Base-by-base conservation (phyloP, 352 stramenopile genomes). In the Pythium pyrilobum region DNA sequence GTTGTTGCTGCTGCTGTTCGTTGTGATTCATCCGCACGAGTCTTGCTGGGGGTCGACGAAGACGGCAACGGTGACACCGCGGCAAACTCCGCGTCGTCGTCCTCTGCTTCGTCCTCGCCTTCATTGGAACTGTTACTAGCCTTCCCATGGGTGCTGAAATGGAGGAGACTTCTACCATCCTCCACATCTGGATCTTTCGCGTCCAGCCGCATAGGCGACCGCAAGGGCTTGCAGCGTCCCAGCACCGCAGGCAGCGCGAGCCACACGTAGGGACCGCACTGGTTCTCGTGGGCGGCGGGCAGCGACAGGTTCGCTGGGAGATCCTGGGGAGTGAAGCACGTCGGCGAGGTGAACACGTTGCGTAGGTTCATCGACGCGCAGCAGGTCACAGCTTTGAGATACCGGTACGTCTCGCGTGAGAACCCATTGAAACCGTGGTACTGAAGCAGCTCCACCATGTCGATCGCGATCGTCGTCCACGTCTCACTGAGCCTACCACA, bases 381-480 rank as follows among this genome's bases (percentile, higher is more conserved):
- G 39, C 87, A 50, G 20, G 74, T 85, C 25, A 89, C 66, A 7
- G 67, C 70, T 67, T 88, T 89, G n/a, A 91, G 64, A 32, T 84
- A 69, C 13, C 63, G 72, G 45, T 78, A 89, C 5, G 52, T 58
- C 33, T 91, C 77, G 39, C 80, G 63, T 20, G 63, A 71, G 55
- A 89, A 84, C 40, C 81, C 76, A 36, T 87, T 87, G 55, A 84
- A 87, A 2, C 71, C 78, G 56, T 90, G 78, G 3, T 76, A 56
- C 37, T 85, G 67, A 7, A 92, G 44, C n/a, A 92, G 55, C 23
- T 66, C 54, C 10, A 43, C 55, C 71, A 89, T 81, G 36, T 92
- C 82, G 21, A 90, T 36, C 5, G 68, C 72, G n/a, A 92, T 29
- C 3, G 80, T 71, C 12, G 68, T 87, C 82, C 79, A 92, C 25